Evolutionary conservation across 805 yeast species (phyloP).

Genomic region (Nakazawaea ernobii): DNA sequence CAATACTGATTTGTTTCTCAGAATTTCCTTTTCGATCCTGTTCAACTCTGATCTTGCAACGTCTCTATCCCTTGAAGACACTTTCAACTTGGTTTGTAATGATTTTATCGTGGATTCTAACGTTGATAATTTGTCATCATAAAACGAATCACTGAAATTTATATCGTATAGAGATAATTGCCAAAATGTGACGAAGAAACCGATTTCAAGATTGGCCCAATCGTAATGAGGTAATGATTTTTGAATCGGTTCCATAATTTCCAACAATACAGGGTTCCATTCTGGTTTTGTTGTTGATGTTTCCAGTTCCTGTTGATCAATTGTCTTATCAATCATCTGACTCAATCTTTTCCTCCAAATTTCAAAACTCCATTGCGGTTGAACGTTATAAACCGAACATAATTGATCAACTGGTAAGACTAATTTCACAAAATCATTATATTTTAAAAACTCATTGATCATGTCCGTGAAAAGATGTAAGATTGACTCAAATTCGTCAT

Average conservation of each 20-base stretch:
- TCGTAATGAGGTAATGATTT: conserved; percentile 14
- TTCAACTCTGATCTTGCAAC: conserved; percentile 15
- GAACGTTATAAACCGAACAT: conserved; percentile 35
- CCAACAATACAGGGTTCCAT: conserved; percentile 7
- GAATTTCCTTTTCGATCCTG: conserved; percentile 23
- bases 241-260: conserved; percentile 14
- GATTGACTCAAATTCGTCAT: conserved; percentile 68
- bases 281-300: conserved; percentile 5
- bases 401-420: conserved; percentile 39
- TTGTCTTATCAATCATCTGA: conserved; percentile 19
- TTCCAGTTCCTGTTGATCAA: conserved; percentile 14
- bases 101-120: conserved; percentile 30
- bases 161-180: conserved; percentile 66
- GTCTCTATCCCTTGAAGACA: conserved; percentile 24
- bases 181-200: conserved; percentile 67
- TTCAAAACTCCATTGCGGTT: conserved; percentile 66
- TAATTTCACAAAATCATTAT: conserved; percentile 25
- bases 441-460: conserved; percentile 42
- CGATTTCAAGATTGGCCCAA: conserved; percentile 27
- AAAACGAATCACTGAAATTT: conserved; percentile 42
- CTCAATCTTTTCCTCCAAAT: conserved; percentile 58
- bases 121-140: conserved; percentile 40
- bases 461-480: conserved; percentile 60
- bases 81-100: conserved; percentile 28
- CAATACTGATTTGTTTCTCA: conserved; percentile 22